These are phyloP conservation scores for Lactifluus subvellereus DNA, from an alignment of 768 basidiomycete genomes.

Conservation along the genomic window DNA sequence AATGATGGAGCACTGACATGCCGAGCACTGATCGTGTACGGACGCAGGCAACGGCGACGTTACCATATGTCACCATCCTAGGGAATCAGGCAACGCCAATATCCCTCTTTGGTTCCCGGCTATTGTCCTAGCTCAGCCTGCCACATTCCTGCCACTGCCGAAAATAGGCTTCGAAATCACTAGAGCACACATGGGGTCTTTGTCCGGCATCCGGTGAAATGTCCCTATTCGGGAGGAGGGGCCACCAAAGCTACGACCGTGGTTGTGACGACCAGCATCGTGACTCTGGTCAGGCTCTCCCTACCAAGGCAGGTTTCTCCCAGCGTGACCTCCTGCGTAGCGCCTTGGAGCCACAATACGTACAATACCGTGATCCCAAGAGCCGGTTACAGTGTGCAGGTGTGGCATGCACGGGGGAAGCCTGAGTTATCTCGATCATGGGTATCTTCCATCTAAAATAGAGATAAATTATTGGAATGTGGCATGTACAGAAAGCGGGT, in stretches of 20 bases:
- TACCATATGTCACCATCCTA: neutral
- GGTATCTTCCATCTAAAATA: neutral
- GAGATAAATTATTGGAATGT: neutral
- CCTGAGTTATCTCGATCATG: neutral
- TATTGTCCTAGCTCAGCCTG: neutral
- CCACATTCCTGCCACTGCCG: neutral
- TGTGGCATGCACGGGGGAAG: neutral
- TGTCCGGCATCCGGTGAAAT: neutral
- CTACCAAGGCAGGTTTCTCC: neutral
- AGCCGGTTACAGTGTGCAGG: neutral
- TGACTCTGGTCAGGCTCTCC: neutral
- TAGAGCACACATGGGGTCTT: neutral
- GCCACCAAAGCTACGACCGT: neutral
- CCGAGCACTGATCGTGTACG: neutral
- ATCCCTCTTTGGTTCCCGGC: neutral
- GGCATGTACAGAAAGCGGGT: neutral
- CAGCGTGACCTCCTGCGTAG: neutral
- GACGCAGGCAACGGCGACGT: neutral
- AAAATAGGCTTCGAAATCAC: slow-evolving; percentile 9
- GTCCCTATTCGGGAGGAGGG: neutral
- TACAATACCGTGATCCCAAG: neutral
- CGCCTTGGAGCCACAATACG: neutral
- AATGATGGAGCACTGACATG: neutral
- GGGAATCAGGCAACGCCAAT: slow-evolving; percentile 1
- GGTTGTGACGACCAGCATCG: neutral